A percentile compares a stretch with the other conserved stretches of the same genome.
phyloP scores from a whole-genome alignment of 2,329 filamentous ascomycete species.

The Colletotrichum limetticola region DNA sequence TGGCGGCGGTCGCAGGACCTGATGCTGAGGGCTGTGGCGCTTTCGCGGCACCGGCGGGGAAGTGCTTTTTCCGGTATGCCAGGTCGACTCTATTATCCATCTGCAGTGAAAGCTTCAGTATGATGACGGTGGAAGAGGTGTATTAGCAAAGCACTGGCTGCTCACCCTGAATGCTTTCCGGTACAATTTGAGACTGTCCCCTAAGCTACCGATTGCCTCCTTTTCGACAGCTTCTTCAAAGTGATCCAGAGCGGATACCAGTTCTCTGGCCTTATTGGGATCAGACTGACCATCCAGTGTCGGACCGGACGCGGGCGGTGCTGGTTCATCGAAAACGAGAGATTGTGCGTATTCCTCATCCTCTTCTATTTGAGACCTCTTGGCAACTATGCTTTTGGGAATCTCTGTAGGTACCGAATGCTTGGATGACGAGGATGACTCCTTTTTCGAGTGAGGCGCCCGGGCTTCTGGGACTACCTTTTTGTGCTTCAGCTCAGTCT shows the following conservation, averaged over 20 bases:
- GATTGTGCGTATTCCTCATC: constrained; percentile 49
- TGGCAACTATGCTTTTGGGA: constrained; percentile 18
- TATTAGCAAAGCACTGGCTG: neutral
- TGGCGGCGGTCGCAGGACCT: constrained; percentile 38
- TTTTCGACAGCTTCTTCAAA: constrained; percentile 93
- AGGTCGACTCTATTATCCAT: constrained; percentile 88
- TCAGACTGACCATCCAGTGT: constrained; percentile 28
- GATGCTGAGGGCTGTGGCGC: constrained; percentile 41
- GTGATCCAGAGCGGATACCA: constrained; percentile 85
- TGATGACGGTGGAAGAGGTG: neutral
- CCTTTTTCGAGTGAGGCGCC: constrained; percentile 24
- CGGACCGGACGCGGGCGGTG: neutral
- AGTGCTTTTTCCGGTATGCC: constrained; percentile 91
- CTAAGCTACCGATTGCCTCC: constrained; percentile 85
- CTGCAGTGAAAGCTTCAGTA: constrained; percentile 53
- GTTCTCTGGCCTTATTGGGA: constrained; percentile 53
- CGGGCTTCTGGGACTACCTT: constrained; percentile 36
- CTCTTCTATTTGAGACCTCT: constrained; percentile 41
- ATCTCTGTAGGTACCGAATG: constrained; percentile 38
- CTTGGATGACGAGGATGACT: constrained; percentile 42
- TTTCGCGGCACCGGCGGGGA: constrained; percentile 72
- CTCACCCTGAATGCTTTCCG: constrained; percentile 87
- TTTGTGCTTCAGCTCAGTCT: constrained; percentile 75
- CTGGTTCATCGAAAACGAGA: constrained; percentile 46
- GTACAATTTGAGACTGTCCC: constrained; percentile 89